phyloP scores from a whole-genome alignment of 768 basidiomycete genomes.

The Obba rivulosa region DNA sequence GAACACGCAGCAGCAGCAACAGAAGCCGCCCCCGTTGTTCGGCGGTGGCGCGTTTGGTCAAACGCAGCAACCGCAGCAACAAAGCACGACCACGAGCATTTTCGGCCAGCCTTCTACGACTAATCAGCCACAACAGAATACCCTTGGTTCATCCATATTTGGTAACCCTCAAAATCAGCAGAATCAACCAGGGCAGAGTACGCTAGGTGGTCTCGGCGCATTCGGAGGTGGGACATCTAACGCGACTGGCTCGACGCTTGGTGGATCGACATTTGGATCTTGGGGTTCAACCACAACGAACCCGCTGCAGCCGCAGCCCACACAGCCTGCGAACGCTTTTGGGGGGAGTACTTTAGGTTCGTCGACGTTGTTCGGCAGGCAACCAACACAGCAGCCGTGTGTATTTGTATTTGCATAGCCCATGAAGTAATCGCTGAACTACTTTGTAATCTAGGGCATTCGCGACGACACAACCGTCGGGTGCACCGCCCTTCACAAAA shows the following conservation, averaged over 20 bases:
- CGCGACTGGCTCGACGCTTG: slow-evolving; percentile 3
- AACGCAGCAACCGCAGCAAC: slow-evolving; percentile 23
- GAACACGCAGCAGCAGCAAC: slow-evolving; percentile 15
- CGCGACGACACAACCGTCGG: slow-evolving; percentile 8
- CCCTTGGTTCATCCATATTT: slow-evolving; percentile 28
- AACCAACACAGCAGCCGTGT: slow-evolving; percentile 16
- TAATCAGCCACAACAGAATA: slow-evolving; percentile 28
- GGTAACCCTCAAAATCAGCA: slow-evolving; percentile 24
- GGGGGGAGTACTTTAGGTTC: slow-evolving; percentile 4
- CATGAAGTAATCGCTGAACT: background rate
- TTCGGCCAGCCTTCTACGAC: slow-evolving; percentile 26
- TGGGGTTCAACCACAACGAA: slow-evolving; percentile 4
- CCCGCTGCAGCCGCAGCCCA: slow-evolving; percentile 8
- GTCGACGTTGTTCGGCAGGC: slow-evolving; percentile 12
- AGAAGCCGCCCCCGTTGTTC: slow-evolving; percentile 17
- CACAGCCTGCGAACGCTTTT: slow-evolving; percentile 6
- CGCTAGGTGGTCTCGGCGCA: slow-evolving; percentile 8
- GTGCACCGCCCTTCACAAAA: slow-evolving; percentile 39
- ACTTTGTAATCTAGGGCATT: background rate
- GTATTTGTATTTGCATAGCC: background rate
- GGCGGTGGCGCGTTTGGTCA: slow-evolving; percentile 17
- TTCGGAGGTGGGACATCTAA: slow-evolving; percentile 14
- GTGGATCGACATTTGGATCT: slow-evolving; percentile 6
- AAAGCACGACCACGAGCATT: slow-evolving; percentile 1
- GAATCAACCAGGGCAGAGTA: slow-evolving; percentile 23